Conservation (phyloP, 352 stramenopile genomes). For the Phytopythium helicoides region DNA sequence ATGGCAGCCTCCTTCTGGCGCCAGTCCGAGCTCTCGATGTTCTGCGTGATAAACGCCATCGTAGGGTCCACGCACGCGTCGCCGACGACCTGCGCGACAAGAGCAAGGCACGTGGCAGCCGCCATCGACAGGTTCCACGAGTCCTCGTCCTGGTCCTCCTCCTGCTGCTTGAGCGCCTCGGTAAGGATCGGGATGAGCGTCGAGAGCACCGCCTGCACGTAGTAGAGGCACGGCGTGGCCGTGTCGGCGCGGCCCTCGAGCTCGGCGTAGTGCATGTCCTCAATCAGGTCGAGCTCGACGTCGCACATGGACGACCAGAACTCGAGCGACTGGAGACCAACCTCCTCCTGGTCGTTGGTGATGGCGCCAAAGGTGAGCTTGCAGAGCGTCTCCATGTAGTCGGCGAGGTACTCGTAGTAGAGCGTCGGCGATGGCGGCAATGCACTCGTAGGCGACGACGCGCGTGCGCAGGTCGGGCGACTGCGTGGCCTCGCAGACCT, state of each 20-base stretch:
- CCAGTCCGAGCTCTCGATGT: conserved; percentile 96
- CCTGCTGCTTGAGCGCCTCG: conserved; percentile 94
- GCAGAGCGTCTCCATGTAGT: conserved; percentile 97
- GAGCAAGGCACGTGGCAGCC: conserved; percentile 90
- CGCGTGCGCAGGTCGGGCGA: conserved; percentile 84
- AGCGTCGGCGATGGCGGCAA: conserved; percentile 92
- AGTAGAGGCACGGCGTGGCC: conserved; percentile 79
- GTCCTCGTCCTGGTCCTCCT: conserved; percentile 94
- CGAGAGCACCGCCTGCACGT: conserved; percentile 84
- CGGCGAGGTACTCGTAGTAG: conserved; percentile 96
- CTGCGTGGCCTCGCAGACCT: conserved; percentile 95
- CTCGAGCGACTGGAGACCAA: conserved; percentile 95
- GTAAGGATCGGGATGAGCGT: conserved; percentile 92
- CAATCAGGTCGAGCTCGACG: conserved; percentile 93
- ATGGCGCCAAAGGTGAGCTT: conserved; percentile 95
- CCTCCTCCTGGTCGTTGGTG: conserved; percentile 88
- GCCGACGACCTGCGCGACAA: conserved; percentile 92
- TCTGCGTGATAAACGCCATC: conserved; percentile 93
- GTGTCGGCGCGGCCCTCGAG: conserved; percentile 44
- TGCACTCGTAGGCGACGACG: conserved; percentile 94
- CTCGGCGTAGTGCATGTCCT: conserved; percentile 88
- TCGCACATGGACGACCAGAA: conserved; percentile 98
- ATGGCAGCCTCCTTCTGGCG: conserved; percentile 94
- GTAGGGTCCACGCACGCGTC: conserved; percentile 90
- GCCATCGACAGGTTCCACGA: conserved; percentile 94